Conservation (phyloP, 257 asterid genomes). For the Solanum sparsipilum region DNA sequence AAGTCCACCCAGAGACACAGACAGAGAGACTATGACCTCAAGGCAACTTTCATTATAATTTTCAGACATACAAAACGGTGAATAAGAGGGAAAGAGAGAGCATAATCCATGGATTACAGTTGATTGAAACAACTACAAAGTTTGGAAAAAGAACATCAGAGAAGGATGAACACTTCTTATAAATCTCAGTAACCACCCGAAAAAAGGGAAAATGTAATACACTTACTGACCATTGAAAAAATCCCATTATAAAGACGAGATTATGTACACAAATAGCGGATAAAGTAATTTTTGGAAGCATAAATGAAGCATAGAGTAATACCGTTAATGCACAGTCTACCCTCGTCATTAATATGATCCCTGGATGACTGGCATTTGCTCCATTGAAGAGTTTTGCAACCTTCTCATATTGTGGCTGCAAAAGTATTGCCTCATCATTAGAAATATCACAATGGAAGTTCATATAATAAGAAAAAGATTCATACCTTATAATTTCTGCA, state of each 20-base stretch:
- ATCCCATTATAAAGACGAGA: neutral
- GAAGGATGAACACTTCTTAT: neutral
- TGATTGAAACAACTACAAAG: neutral
- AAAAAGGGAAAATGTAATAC: neutral
- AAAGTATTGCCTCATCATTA: constrained; percentile 8
- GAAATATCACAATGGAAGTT: constrained; percentile 3
- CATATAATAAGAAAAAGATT: neutral
- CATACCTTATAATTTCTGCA: constrained; percentile 92
- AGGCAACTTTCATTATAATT: neutral
- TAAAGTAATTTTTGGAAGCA: neutral
- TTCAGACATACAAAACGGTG: neutral
- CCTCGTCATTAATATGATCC: constrained; percentile 6
- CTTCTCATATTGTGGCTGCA: constrained; percentile 14
- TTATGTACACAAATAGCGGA: neutral
- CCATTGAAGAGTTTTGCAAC: constrained; percentile 15
- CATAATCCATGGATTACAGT: neutral
- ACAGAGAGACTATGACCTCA: neutral
- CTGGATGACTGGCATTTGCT: constrained; percentile 11
- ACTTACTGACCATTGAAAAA: neutral
- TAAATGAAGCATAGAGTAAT: neutral
- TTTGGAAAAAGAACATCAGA: neutral
- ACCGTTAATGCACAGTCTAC: constrained; percentile 12
- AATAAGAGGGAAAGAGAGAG: neutral
- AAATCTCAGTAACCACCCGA: neutral
- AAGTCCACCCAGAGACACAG: neutral